Conservation (phyloP, 2,329 filamentous ascomycete genomes). For the Zalaria obscura region DNA sequence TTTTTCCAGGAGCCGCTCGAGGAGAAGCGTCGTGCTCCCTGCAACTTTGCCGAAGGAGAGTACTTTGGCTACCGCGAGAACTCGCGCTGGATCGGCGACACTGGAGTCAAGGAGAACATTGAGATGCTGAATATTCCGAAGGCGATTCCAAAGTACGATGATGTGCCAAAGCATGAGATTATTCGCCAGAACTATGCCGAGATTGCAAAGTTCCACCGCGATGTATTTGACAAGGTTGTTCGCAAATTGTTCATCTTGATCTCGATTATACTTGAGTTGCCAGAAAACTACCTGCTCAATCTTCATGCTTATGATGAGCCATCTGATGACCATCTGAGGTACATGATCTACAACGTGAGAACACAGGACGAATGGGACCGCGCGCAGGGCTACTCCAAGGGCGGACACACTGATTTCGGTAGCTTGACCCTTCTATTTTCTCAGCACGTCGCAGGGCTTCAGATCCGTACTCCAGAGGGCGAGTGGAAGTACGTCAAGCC, state of each 20-base stretch:
- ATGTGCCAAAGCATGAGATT: constrained; percentile 27
- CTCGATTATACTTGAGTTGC: constrained; percentile 45
- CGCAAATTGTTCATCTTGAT: constrained; percentile 44
- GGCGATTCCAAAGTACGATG: constrained; percentile 16
- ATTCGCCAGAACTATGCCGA: constrained; percentile 36
- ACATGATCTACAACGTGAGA: constrained; percentile 41
- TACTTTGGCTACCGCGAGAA: constrained; percentile 11
- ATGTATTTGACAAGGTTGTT: constrained; percentile 33
- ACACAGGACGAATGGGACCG: constrained; percentile 13
- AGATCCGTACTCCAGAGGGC: constrained; percentile 20
- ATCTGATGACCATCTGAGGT: constrained; percentile 46
- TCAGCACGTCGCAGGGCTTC: constrained; percentile 26
- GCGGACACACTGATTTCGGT: constrained; percentile 29
- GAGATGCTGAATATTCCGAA: constrained; percentile 48
- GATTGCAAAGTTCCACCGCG: constrained; percentile 37
- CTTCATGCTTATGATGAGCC: constrained; percentile 44
- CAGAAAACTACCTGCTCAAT: constrained; percentile 41
- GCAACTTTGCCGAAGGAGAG: constrained; percentile 14
- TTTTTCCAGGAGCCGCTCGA: constrained; percentile 42
- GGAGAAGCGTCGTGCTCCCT: constrained; percentile 43
- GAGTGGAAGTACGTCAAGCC: constrained; percentile 28
- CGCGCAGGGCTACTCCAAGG: constrained; percentile 12
- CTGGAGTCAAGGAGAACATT: constrained; percentile 32
- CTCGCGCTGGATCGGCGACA: constrained; percentile 11
- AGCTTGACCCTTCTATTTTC: constrained; percentile 28